Percentiles rank a stretch among this genome's conserved stretches.
Evolutionary conservation across 2,329 filamentous ascomycete species (phyloP).

Genomic region (Clarireedia monteithiana): DNA sequence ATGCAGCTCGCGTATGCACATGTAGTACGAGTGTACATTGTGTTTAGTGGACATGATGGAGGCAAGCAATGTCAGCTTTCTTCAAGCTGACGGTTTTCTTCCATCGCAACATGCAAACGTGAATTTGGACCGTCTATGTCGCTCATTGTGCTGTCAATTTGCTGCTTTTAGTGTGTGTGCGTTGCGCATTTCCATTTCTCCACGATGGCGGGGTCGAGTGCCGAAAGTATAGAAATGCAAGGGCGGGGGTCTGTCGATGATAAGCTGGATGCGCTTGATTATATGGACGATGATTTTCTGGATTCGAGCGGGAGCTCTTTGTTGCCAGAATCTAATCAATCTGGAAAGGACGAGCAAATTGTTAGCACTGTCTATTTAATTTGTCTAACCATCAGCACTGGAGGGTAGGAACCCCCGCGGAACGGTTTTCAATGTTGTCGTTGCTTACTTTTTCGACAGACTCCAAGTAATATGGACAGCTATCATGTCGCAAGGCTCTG

Average conservation of each 20-base stretch:
- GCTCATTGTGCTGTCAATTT: too few relatives aligned
- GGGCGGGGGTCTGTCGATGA: not conserved
- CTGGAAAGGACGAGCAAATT: not conserved
- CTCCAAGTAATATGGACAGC: constrained; percentile 11
- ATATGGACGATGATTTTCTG: not conserved
- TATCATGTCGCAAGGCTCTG: constrained; percentile 11
- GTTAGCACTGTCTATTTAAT: not conserved
- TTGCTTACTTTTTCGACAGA: not conserved
- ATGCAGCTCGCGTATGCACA: not conserved
- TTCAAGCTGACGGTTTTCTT: not conserved
- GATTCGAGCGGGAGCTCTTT: not conserved
- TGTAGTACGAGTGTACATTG: constrained; percentile 1
- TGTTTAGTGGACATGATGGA: not conserved
- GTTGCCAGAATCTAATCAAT: not conserved
- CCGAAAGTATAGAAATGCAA: not conserved
- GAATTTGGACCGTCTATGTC: too few relatives aligned
- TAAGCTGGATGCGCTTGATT: not conserved
- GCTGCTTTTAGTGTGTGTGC: too few relatives aligned
- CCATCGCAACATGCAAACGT: too few relatives aligned
- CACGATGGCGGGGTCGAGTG: not conserved
- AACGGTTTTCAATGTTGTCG: not conserved
- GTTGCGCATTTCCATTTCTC: too few relatives aligned
- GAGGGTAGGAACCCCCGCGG: not conserved
- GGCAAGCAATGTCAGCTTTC: not conserved
- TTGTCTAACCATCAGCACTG: constrained; percentile 6